Base-by-base conservation (phyloP, 2,329 filamentous ascomycete species). In the Fusarium camptoceras region DNA sequence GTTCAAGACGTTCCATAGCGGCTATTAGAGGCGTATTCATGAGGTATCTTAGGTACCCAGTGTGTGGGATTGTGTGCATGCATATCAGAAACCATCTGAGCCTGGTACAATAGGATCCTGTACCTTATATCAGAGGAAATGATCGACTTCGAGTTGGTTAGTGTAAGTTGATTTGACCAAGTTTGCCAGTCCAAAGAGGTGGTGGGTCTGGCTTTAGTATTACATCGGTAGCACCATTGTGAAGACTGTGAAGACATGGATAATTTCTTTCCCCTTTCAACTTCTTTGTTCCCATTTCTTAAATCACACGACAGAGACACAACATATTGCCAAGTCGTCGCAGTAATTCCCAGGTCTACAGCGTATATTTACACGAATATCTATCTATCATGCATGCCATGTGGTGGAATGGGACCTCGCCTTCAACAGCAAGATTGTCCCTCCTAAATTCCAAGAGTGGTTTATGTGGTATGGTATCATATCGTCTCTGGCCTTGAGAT, bases 111-210 rank as follows among this genome's bases (percentile, higher is more conserved):
- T n/a, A 53, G 24, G 24, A 16, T 22, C 25, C 8, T 12, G 8
- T 51, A 27, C 12, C 15, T 44, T 37, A 22, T 27, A n/a, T 11
- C n/a, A 30, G n/a, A 30, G 30, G 44, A 62, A 62, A 24, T 47
- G 50, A 65, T 48, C 59, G 49, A 37, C 37, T 64, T 37, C 30
- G 25, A 31, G 15, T 34, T 49, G 34, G 34, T 61, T 27, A 31
- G 62, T 64, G 47, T 59, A 66, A 66, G 63, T 59, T 65, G 63
- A 64, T 59, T 65, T 46, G 59, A 44, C 48, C 46, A 25, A 39
- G 43, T 14, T 63, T 20, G 25, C 44, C 6, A 9, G 14, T 25
- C 46, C 62, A 51, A 64, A 70, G 66, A 70, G 66, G 67, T 64
- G 53, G 31, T 37, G 63, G 63, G 41, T 61, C 56, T 34, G 46